These are phyloP conservation scores for Panicum virgatum DNA, from an alignment of 202 grass and related monocot species.

Conservation along the genomic window DNA sequence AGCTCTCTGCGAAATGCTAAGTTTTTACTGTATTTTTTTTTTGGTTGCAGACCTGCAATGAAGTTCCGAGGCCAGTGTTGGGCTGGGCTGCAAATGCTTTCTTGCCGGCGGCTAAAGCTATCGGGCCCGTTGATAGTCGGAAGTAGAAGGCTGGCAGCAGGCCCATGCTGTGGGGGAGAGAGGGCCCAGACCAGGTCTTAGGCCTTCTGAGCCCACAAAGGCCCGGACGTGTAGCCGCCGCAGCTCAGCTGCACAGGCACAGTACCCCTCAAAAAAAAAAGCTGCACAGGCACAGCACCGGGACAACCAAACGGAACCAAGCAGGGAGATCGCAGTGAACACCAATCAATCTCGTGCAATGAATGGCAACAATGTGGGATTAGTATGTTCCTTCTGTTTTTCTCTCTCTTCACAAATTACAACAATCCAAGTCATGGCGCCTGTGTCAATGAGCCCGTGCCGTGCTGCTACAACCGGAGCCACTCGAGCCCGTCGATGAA, in stretches of 20 bases:
- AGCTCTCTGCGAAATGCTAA: not conserved
- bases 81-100: not conserved
- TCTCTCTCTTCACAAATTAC: not conserved
- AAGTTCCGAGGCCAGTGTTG: not conserved
- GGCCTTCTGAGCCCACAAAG: not conserved
- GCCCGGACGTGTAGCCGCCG: too few relatives aligned
- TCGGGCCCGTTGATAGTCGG: too few relatives aligned
- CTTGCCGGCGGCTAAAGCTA: too few relatives aligned
- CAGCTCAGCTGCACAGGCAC: too few relatives aligned
- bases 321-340: not conserved
- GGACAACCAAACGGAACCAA: too few relatives aligned
- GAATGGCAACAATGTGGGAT: slow-evolving; percentile 2
- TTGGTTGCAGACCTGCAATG: too few relatives aligned
- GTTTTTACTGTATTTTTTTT: not conserved
- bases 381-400: not conserved
- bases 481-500: slow-evolving; percentile 88
- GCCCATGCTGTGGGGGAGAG: too few relatives aligned
- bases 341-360: not conserved
- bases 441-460: not conserved
- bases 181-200: too few relatives aligned
- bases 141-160: too few relatives aligned
- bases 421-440: not conserved
- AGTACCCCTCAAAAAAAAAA: too few relatives aligned
- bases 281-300: too few relatives aligned
- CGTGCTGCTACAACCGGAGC: slow-evolving; percentile 53